A percentile compares a stretch with the other conserved stretches of the same genome.
Conservation (phyloP, 345 rosid genomes). For the Draba incana region DNA sequence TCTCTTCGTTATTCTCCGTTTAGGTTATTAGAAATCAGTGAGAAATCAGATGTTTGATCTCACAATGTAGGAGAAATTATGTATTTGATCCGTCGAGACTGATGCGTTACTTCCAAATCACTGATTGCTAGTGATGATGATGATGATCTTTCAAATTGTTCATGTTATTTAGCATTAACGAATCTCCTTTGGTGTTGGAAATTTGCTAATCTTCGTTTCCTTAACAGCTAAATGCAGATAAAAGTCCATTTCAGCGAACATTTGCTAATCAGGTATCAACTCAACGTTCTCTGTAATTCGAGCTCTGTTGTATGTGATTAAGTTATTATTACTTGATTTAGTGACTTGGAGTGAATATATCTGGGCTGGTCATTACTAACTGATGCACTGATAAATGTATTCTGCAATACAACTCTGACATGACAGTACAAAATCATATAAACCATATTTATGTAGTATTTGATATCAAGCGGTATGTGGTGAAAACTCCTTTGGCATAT, state of each 20-base stretch:
- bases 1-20: not conserved
- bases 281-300: conserved; percentile 10
- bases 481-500: conserved; percentile 16
- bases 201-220: conserved; percentile 25
- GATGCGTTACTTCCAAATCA: not conserved
- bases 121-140: conserved; percentile 11
- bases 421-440: not conserved
- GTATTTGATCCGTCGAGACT: conserved; percentile 22
- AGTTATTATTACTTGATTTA: too few species aligned
- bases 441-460: not conserved
- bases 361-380: not conserved
- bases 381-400: conserved; percentile 4
- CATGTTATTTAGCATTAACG: conserved; percentile 21
- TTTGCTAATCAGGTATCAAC: conserved; percentile 87
- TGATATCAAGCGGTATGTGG: not conserved
- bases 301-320: not conserved
- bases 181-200: conserved; percentile 4
- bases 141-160: conserved; percentile 34
- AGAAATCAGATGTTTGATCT: conserved; percentile 17
- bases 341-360: conserved; percentile 7
- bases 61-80: conserved; percentile 18
- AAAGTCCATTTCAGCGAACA: conserved; percentile 93
- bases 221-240: conserved; percentile 84
- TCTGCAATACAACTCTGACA: not conserved
- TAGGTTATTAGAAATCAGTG: conserved; percentile 24